These are phyloP conservation scores for Dothideomycetidae sp. DNA, from an alignment of 2,329 filamentous ascomycete genomes.

Conservation along the genomic window DNA sequence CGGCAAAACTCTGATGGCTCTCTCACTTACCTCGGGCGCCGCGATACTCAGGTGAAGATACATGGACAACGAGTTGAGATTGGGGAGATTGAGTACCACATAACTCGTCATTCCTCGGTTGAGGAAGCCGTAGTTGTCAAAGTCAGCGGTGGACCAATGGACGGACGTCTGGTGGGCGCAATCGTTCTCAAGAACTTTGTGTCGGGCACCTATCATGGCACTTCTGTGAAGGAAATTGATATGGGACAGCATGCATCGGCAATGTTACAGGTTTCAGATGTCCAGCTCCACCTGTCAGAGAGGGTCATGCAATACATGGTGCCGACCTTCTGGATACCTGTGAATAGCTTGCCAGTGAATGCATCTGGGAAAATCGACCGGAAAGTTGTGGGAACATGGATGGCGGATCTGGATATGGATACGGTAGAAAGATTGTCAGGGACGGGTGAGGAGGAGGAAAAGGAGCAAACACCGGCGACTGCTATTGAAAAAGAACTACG, in stretches of 20 bases:
- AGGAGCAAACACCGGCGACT: too few species aligned
- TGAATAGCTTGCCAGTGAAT: neutral
- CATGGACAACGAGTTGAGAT: constrained; percentile 15
- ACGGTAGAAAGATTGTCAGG: too few species aligned
- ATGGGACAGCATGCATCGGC: neutral
- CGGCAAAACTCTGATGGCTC: constrained; percentile 14
- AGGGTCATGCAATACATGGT: constrained; percentile 1
- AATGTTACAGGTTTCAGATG: neutral
- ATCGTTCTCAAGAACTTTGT: neutral
- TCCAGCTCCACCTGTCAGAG: neutral
- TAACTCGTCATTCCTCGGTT: neutral
- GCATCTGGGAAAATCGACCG: constrained; percentile 2
- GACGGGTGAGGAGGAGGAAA: neutral
- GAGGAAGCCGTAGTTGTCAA: neutral
- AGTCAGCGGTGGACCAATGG: neutral
- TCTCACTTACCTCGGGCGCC: constrained; percentile 13
- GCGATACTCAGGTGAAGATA: constrained; percentile 15
- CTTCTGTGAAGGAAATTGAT: neutral
- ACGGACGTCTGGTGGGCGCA: neutral
- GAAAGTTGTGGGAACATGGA: neutral
- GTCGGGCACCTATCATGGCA: neutral
- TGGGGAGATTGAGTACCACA: constrained; percentile 12
- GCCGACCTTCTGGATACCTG: neutral
- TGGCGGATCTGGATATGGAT: neutral
- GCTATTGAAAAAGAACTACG: constrained; percentile 27